Base-by-base conservation (phyloP, 139 green algal genomes). In the Micractinium conductrix region DNA sequence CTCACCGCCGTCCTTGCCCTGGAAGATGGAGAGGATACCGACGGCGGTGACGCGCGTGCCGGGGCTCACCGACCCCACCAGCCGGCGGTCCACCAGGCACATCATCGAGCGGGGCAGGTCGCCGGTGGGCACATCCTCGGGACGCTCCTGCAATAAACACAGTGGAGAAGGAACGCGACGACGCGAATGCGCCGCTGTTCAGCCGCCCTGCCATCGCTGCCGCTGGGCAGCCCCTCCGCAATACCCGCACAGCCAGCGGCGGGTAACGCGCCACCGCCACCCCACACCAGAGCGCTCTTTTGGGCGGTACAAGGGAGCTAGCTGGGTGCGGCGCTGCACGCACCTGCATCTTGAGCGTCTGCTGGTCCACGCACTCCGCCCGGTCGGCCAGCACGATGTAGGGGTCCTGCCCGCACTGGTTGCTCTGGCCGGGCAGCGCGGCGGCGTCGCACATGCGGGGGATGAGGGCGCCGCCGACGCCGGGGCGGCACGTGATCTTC, bases 121-220 rank as follows among this genome's bases (percentile, higher is more conserved):
- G 35, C 96, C 96, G 9, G 95, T 98, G 44, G 97, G 97, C 40
- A 99, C 96, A 84, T 98, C 95, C 91, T 99, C 97, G 3, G 97
- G 97, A 65, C 93, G 93, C 91, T 82, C 76, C 76, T 82, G 75
- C 38, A 22, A n/a, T n/a, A n/a, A n/a, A n/a, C n/a, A n/a, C n/a
- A n/a, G n/a, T n/a, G 73, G 17, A 40, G 8, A 22, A 63, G 30
- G n/a, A 53, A 75, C 26, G n/a, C n/a, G n/a, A n/a, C n/a, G n/a
- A n/a, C n/a, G n/a, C n/a, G n/a, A n/a, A n/a, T n/a, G n/a, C n/a
- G n/a, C n/a, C n/a, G n/a, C n/a, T n/a, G n/a, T n/a, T n/a, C n/a
- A n/a, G n/a, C n/a, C n/a, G n/a, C n/a, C n/a, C n/a, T n/a, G n/a
- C n/a, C n/a, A n/a, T n/a, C n/a, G n/a, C n/a, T n/a, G n/a, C n/a